Percentiles rank a stretch among this genome's conserved stretches.
Evolutionary conservation across 1,284 basidiomycete genomes (phyloP).

Genomic region (Trametes pubescens): DNA sequence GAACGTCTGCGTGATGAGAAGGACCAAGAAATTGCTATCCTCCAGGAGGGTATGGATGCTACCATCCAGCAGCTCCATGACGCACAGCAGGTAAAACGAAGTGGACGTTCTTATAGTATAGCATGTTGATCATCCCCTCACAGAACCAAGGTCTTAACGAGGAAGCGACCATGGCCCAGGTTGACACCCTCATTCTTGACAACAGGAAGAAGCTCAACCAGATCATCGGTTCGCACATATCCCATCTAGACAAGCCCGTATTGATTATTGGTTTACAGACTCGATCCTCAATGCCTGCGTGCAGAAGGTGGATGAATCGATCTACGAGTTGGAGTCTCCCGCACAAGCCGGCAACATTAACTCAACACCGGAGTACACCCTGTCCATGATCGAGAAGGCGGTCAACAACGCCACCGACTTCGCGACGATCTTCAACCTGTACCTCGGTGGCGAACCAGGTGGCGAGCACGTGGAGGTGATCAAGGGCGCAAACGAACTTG

Average conservation of each 20-base stretch:
- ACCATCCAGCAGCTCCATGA: conserved; percentile 93
- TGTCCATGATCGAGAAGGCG: conserved; percentile 99
- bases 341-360: conserved; percentile 93
- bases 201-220: conserved; percentile 98
- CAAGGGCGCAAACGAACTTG: conserved; percentile 96
- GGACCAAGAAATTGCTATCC: conserved; percentile 94
- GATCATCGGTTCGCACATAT: conserved; percentile 78
- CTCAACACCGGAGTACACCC: conserved; percentile 96
- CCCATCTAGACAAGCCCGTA: background rate
- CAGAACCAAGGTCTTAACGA: conserved; percentile 87
- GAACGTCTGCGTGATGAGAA: conserved; percentile 92
- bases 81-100: conserved; percentile 73
- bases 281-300: conserved; percentile 98
- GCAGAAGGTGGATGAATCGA: conserved; percentile 95
- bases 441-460: conserved; percentile 88
- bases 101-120: background rate
- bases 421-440: conserved; percentile 93
- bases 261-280: conserved; percentile 57
- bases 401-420: conserved; percentile 95
- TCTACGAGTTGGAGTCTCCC: conserved; percentile 97
- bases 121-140: background rate
- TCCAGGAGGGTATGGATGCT: conserved; percentile 96
- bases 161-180: conserved; percentile 93
- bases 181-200: conserved; percentile 97
- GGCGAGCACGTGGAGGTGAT: conserved; percentile 98